phyloP scores from a whole-genome alignment of 148 eudicot species.

The Vaccinium macrocarpon region DNA sequence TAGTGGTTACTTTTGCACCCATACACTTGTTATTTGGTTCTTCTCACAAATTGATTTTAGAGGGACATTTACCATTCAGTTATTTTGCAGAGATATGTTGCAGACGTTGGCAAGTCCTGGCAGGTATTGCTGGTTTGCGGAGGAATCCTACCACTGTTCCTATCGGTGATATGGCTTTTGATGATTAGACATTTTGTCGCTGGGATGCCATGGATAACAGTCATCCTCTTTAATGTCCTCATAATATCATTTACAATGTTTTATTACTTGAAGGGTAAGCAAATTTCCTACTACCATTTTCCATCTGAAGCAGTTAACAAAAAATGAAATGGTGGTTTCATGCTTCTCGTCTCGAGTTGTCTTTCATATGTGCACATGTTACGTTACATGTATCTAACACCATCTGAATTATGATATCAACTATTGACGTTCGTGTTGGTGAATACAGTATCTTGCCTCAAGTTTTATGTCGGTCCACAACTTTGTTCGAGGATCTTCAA shows the following conservation, averaged over 20 bases:
- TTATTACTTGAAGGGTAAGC: constrained; percentile 81
- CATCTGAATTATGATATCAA: background rate
- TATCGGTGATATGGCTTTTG: constrained; percentile 85
- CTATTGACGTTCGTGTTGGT: background rate
- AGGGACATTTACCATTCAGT: background rate
- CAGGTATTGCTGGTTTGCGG: constrained; percentile 90
- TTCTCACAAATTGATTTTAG: background rate
- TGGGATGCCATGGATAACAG: constrained; percentile 99
- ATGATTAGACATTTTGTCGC: constrained; percentile 89
- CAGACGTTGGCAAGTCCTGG: constrained; percentile 94
- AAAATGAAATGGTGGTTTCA: constrained; percentile 3
- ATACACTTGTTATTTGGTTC: constrained; percentile 42
- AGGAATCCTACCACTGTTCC: constrained; percentile 79
- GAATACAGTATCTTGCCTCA: background rate
- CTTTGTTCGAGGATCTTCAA: background rate
- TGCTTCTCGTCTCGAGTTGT: constrained; percentile 50
- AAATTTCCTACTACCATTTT: constrained; percentile 11
- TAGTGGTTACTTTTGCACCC: background rate
- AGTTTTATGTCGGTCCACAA: background rate
- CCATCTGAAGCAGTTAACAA: background rate
- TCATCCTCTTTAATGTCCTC: constrained; percentile 73
- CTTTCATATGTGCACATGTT: background rate
- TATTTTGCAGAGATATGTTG: constrained; percentile 91
- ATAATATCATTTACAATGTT: constrained; percentile 83
- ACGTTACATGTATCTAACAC: background rate